phyloP scores from a whole-genome alignment of 1,284 basidiomycete genomes.

The Ustilago xerochloae region DNA sequence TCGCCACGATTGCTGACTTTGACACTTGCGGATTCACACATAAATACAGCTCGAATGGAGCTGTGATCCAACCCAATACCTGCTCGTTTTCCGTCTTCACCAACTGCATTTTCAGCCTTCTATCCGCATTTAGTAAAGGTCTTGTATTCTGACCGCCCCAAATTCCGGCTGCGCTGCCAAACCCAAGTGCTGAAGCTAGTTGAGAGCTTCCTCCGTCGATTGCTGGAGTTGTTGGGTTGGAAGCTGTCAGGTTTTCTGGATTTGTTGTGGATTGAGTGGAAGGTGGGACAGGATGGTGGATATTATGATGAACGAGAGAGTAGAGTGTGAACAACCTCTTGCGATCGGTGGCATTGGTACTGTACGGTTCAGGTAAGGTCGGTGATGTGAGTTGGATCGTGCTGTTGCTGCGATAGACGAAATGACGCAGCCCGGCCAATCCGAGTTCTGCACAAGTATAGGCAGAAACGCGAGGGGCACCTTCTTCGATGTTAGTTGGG shows the following conservation, averaged over 20 bases:
- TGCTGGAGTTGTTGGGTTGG: constrained; percentile 4
- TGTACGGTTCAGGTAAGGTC: constrained; percentile 83
- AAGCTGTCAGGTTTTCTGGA: neutral
- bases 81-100: constrained; percentile 84
- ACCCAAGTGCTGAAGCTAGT: constrained; percentile 76
- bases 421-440: constrained; percentile 89
- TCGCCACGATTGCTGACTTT: constrained; percentile 83
- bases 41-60: constrained; percentile 90
- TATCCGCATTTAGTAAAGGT: constrained; percentile 19
- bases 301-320: constrained; percentile 31
- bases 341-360: constrained; percentile 73
- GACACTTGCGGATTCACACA: constrained; percentile 82
- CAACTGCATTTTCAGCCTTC: constrained; percentile 70
- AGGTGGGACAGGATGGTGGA: constrained; percentile 45
- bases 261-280: neutral
- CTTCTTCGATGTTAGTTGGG: constrained; percentile 33
- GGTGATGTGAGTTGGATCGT: constrained; percentile 90
- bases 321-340: constrained; percentile 70
- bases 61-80: constrained; percentile 81
- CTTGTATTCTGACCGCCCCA: neutral
- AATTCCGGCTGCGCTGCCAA: neutral
- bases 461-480: constrained; percentile 20
- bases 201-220: constrained; percentile 74
- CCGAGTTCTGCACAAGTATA: constrained; percentile 74
- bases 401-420: constrained; percentile 88